These are phyloP conservation scores for Neonectria ditissima DNA, from an alignment of 2,329 filamentous ascomycete genomes.

Conservation along the genomic window DNA sequence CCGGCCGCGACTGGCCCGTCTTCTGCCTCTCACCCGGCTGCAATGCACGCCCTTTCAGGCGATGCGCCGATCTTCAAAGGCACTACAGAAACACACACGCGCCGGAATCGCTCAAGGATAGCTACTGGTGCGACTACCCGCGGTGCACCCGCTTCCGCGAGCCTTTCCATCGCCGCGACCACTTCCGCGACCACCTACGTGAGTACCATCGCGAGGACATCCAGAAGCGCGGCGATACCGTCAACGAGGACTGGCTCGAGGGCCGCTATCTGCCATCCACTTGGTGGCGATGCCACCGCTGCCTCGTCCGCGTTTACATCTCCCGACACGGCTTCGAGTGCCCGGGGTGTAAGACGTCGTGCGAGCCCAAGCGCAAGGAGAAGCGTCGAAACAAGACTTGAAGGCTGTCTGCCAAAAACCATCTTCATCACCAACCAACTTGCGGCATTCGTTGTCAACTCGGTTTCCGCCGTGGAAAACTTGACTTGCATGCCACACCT, in stretches of 20 bases:
- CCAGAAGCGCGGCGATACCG: conserved; percentile 56
- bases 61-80: conserved; percentile 66
- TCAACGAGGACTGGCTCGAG: conserved; percentile 54
- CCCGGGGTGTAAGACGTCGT: conserved; percentile 58
- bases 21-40: conserved; percentile 57
- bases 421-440: not conserved
- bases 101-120: conserved; percentile 54
- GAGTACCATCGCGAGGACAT: conserved; percentile 68
- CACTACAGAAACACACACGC: conserved; percentile 64
- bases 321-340: conserved; percentile 58
- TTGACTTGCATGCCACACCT: not conserved
- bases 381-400: conserved; percentile 42
- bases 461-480: not conserved
- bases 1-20: conserved; percentile 50
- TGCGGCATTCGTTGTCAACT: conserved; percentile 1
- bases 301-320: conserved; percentile 60
- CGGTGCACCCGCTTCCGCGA: conserved; percentile 58
- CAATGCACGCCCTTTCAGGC: conserved; percentile 59
- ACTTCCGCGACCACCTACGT: conserved; percentile 68
- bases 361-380: conserved; percentile 58
- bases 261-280: conserved; percentile 52
- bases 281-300: conserved; percentile 69
- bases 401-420: not conserved
- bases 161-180: conserved; percentile 66
- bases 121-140: conserved; percentile 64